A percentile compares a stretch with the other conserved stretches of the same genome.
Evolutionary conservation across 2,329 filamentous ascomycete species (phyloP).

Genomic region (Diaporthe vexans): DNA sequence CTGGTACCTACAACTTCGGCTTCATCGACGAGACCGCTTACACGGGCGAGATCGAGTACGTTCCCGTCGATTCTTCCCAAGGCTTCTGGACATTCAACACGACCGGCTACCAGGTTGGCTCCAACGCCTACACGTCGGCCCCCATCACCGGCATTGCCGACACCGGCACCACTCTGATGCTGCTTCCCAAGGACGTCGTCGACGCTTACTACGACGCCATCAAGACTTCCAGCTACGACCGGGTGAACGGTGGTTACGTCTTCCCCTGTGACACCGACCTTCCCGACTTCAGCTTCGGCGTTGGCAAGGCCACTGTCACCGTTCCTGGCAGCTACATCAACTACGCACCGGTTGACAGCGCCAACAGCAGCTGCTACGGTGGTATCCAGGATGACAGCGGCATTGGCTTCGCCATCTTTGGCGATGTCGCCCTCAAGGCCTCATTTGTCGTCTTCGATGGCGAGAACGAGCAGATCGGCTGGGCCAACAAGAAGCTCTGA

Average conservation of each 20-base stretch:
- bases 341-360: slow-evolving; percentile 47
- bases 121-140: slow-evolving; percentile 50
- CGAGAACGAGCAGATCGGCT: slow-evolving; percentile 57
- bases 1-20: slow-evolving; percentile 55
- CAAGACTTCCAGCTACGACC: slow-evolving; percentile 55
- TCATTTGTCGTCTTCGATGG: slow-evolving; percentile 52
- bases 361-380: slow-evolving; percentile 52
- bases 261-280: slow-evolving; percentile 53
- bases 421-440: slow-evolving; percentile 51
- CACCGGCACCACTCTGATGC: slow-evolving; percentile 70
- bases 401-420: slow-evolving; percentile 50
- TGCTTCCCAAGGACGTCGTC: slow-evolving; percentile 62
- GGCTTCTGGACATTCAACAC: slow-evolving; percentile 75
- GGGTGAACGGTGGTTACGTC: slow-evolving; percentile 56
- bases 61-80: slow-evolving; percentile 64
- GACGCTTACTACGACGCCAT: slow-evolving; percentile 66
- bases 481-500: slow-evolving; percentile 51
- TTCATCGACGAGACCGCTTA: slow-evolving; percentile 70
- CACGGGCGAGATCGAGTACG: slow-evolving; percentile 71
- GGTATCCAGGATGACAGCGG: slow-evolving; percentile 49
- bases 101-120: slow-evolving; percentile 54
- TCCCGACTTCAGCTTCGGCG: slow-evolving; percentile 54
- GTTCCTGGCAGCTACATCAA: slow-evolving; percentile 56
- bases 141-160: slow-evolving; percentile 66
- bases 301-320: slow-evolving; percentile 50